Evolutionary conservation across 73 alveolate genomes (phyloP).

Genomic region (Strombidium stylifer): DNA sequence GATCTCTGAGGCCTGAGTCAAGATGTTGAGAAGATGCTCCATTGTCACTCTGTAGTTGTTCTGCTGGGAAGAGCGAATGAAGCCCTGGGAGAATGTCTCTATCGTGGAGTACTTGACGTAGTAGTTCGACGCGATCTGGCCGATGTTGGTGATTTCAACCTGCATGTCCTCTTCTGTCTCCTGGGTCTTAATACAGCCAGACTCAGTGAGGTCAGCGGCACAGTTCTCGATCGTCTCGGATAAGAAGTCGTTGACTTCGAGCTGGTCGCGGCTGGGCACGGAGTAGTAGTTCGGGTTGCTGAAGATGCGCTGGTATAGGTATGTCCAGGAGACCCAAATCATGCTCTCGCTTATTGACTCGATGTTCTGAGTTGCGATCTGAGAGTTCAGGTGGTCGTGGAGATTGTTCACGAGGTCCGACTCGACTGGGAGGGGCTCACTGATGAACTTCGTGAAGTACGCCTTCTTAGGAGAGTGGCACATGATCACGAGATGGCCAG

Average conservation of each 20-base stretch:
- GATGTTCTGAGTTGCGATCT: slow-evolving; percentile 93
- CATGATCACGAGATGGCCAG: slow-evolving; percentile 71
- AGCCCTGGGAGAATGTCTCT: slow-evolving; percentile 62
- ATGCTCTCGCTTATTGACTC: slow-evolving; percentile 94
- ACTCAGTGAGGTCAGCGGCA: slow-evolving; percentile 80
- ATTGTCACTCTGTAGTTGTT: slow-evolving; percentile 19
- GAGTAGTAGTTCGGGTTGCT: slow-evolving; percentile 99
- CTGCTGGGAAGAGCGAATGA: not conserved
- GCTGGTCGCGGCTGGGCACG: slow-evolving; percentile 91
- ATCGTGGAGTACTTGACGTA: slow-evolving; percentile 71
- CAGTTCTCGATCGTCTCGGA: slow-evolving; percentile 92
- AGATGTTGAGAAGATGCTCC: slow-evolving; percentile 60
- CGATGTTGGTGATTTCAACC: slow-evolving; percentile 66
- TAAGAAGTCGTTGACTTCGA: slow-evolving; percentile 87
- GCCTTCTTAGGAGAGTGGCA: slow-evolving; percentile 97
- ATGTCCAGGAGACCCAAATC: slow-evolving; percentile 99
- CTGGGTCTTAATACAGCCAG: slow-evolving; percentile 56
- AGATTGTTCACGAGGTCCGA: slow-evolving; percentile 89
- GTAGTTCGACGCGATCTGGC: slow-evolving; percentile 80
- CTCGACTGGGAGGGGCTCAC: slow-evolving; percentile 99
- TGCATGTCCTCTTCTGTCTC: slow-evolving; percentile 64
- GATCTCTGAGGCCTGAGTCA: slow-evolving; percentile 61
- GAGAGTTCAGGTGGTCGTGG: slow-evolving; percentile 97
- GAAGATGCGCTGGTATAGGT: slow-evolving; percentile 97
- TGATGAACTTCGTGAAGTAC: slow-evolving; percentile 94